phyloP scores from a whole-genome alignment of 176 grass and related monocot genomes.

The Zea luxurians region DNA sequence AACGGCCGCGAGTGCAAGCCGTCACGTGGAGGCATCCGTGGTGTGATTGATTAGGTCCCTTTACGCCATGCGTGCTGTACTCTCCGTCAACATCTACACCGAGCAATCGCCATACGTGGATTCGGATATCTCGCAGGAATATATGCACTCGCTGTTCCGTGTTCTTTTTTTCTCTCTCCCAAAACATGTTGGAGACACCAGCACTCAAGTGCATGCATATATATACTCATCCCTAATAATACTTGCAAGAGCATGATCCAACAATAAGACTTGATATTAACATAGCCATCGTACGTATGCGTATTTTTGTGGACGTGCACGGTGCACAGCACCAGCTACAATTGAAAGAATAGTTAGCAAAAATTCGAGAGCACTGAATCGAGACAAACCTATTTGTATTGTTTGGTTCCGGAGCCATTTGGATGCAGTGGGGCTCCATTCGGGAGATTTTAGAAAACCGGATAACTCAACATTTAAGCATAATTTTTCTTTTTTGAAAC shows the following conservation, averaged over 20 bases:
- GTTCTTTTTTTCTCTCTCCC: background rate
- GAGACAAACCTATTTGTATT: background rate
- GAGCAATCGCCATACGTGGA: background rate
- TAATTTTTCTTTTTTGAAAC: too few relatives aligned
- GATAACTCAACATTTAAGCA: too few relatives aligned
- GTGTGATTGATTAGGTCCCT: slow-evolving; percentile 1
- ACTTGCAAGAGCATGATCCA: background rate
- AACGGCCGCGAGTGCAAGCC: background rate
- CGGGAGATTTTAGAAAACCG: too few relatives aligned
- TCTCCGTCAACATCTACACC: background rate
- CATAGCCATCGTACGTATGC: background rate
- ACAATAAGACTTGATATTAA: background rate
- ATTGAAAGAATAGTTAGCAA: too few relatives aligned
- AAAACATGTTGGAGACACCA: background rate
- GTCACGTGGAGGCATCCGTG: background rate
- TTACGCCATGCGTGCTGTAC: background rate
- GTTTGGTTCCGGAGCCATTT: too few relatives aligned
- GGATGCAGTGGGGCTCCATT: too few relatives aligned
- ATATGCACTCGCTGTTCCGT: background rate
- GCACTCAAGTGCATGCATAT: background rate
- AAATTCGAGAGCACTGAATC: background rate
- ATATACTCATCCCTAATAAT: background rate
- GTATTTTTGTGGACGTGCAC: too few relatives aligned
- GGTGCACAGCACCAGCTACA: too few relatives aligned
- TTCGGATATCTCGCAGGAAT: background rate